Evolutionary conservation across 768 basidiomycete species (phyloP), one percentile per base, ranked within the genome.

Genomic region (Kwoniella dejecticola): DNA sequence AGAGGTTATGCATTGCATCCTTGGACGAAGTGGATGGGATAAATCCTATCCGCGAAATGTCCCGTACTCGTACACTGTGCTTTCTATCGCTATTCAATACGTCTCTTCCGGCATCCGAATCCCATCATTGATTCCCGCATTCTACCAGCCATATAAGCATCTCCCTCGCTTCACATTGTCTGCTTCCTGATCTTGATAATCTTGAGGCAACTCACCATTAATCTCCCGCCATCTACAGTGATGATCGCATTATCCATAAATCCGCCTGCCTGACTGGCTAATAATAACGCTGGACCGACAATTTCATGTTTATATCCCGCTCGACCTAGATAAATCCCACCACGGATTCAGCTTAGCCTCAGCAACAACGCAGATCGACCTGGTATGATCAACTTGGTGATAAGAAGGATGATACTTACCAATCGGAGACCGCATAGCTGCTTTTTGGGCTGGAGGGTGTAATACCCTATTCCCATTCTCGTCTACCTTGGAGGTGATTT

Each of bases 211-310:
- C 46, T 3, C 29, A 63, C 67, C 55, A 69, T 65, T 26, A 65
- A 30, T 1, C 67, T 31, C 23, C 67, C 67, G 8, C 67, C 67
- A 48, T 69, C 67, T 7, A 69, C 56, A 0, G 48, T 50, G 13
- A 69, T 38, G 12, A 57, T n/a, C 12, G 72, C 69, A 50, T 74
- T 67, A 55, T 70, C 69, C 65, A 67, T 71, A 47, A 71, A 74
- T 8, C 50, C 60, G 36, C 72, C 72, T 27, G 63, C 72, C 3
- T 45, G 45, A 46, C 52, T 57, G 6, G 62, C 67, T 23, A 74
- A 56, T 40, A 74, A 38, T 12, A 74, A 11, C 21, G 57, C 65
- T 23, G 72, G 72, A 30, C 72, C 72, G 15, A 60, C 69, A 26
- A 74, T 74, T 57, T 74, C 72, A 17, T 60, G 50, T 30, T 57